Base-by-base conservation (phyloP, 2,329 filamentous ascomycete species). In the Penicillium sp. region DNA sequence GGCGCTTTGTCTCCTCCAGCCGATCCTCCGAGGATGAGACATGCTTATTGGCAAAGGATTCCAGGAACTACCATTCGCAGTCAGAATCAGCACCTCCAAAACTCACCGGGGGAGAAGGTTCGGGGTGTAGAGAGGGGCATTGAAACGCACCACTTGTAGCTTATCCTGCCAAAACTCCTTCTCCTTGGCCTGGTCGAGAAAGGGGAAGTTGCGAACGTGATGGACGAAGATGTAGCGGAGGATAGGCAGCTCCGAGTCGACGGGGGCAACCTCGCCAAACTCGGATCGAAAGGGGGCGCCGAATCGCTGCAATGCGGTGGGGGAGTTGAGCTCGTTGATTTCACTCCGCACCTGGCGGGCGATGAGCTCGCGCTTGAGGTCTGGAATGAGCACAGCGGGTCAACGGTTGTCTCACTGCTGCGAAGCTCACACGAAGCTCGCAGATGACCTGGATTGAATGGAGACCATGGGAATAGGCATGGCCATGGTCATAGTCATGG, bases 141-240 rank as follows among this genome's bases (percentile, higher is more conserved):
- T 28, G 10, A 4, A 52, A 87, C 89, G 64, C 77, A 96, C 91
- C 70, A 92, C 85, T 79, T 99, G 94, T 56, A 99, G 80, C 74
- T 96, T 97, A 71, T 97, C 92, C 77, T 99, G 94, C 94, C 94
- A 99, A 69, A 99, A 99, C 76, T 99, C 94, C 83, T 97, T 96
- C 82, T 99, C 94, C 69, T 86, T 89, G 19, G 94, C 94, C 80
- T 96, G 91, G 75, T 99, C 92, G 60, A 99, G 84, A 70, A 99
- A 99, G 1, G 94, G 94, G 67, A 99, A 99, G 67, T 97, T 95
- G 68, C 94, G 91, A 55, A 99, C 87, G 86, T 97, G 92, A 71
- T 97, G 89, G 51, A 97, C 94, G 71, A 99, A 99, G 69, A 99
- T 96, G 77, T 94, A 97, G 62, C 94, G 86, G 58, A 99, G 81